Base-by-base conservation (phyloP, 2,329 filamentous ascomycete genomes). In the Trichoderma polysporum region DNA sequence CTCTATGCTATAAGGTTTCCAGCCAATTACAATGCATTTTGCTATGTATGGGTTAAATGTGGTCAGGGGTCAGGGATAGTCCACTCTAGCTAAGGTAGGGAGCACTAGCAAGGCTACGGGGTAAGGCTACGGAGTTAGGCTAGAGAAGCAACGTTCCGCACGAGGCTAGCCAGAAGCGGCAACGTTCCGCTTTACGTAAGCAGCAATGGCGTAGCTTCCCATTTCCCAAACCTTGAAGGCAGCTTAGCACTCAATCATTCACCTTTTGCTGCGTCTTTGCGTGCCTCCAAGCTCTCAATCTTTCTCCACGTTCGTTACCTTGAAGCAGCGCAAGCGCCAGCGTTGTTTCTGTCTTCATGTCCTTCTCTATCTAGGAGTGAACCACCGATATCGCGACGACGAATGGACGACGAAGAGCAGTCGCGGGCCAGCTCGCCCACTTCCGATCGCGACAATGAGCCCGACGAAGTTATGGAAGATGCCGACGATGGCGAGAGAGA, bases 391-490 rank as follows among this genome's bases (percentile, higher is more conserved):
- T 8, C 8, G 29, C 49, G 49, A 47, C 60, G 15, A 45, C 61
- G 61, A 56, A 77, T 77, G 75, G 75, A 77, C 49, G 75, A 78
- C 17, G 76, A 77, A 53, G 76, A 78, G 58, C 74, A 73, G 27
- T 76, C 72, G 57, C 75, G 74, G 2, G 75, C 69, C 25, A 77
- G 75, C 70, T 76, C 75, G 35, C 71, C 66, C 19, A 74, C 77
- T 41, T 76, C 76, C 9, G 78, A 80, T 53, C 75, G 75, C 67
- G 75, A 74, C 9, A 75, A 79, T 70, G 85, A 87, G 64, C 82
- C 81, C 66, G 86, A 88, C 71, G 85, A 88, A 73, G 79, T 85
- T 39, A 87, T 88, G 84, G 85, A 88, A 52, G 81, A 82, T 57
- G 79, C 73, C 27, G 79, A 82, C 15, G 78, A 80, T 25, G 77